Percentiles rank a stretch among this genome's conserved stretches.
phyloP scores from a whole-genome alignment of 2,329 filamentous ascomycete genomes.

The Macroventuria anomochaeta region DNA sequence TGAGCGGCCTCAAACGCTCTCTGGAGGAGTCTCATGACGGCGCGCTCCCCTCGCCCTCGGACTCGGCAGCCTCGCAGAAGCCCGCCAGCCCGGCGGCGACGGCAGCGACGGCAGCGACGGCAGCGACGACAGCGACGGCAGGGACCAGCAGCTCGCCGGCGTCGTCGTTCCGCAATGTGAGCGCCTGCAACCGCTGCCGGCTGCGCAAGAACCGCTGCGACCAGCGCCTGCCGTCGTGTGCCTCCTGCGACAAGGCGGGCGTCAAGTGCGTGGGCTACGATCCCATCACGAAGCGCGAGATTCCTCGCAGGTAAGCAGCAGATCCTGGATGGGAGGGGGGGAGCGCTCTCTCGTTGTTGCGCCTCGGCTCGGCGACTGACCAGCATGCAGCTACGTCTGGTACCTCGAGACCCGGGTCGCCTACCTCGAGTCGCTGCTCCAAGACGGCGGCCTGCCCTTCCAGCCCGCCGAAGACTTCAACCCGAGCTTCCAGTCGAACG shows the following conservation, averaged over 20 bases:
- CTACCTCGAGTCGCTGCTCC: constrained; percentile 80
- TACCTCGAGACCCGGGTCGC: constrained; percentile 88
- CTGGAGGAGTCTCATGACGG: constrained; percentile 48
- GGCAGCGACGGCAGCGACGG: constrained; percentile 18
- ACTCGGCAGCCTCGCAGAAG: constrained; percentile 35
- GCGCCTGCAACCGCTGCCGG: constrained; percentile 86
- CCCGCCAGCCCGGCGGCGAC: constrained; percentile 41
- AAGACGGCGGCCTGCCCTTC: constrained; percentile 72
- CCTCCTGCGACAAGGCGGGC: constrained; percentile 89
- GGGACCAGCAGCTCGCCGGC: background rate
- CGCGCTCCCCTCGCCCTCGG: constrained; percentile 39
- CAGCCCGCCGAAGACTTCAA: constrained; percentile 71
- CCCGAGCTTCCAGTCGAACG: constrained; percentile 50
- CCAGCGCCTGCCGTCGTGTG: constrained; percentile 88
- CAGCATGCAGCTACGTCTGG: constrained; percentile 76
- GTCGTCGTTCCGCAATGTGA: constrained; percentile 65
- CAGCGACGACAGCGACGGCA: constrained; percentile 17
- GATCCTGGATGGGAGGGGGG: too few species aligned
- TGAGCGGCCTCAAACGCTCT: constrained; percentile 50
- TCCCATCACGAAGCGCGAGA: constrained; percentile 94
- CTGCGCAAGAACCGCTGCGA: constrained; percentile 94
- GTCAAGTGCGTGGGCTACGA: constrained; percentile 95
- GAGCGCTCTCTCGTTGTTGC: too few species aligned
- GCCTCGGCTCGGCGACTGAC: constrained; percentile 2
- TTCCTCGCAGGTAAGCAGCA: constrained; percentile 68